phyloP scores from a whole-genome alignment of 2,329 filamentous ascomycete species.

The Ophiostoma tasmaniense region DNA sequence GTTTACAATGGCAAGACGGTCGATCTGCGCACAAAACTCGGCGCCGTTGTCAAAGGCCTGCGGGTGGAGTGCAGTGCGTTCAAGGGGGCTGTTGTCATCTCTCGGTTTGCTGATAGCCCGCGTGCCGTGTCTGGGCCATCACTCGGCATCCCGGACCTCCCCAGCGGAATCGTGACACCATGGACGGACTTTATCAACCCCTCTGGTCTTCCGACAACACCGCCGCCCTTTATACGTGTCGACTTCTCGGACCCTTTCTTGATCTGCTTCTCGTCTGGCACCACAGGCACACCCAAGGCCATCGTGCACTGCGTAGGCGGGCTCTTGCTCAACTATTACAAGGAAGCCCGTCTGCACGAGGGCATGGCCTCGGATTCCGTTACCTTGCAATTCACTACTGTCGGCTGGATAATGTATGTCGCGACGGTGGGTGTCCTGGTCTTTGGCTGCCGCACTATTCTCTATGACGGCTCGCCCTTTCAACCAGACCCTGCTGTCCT shows the following conservation, averaged over 20 bases:
- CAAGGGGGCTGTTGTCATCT: constrained; percentile 54
- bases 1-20: constrained; percentile 62
- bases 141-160: constrained; percentile 16
- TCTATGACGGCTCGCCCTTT: constrained; percentile 83
- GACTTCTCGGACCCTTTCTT: constrained; percentile 68
- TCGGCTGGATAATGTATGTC: constrained; percentile 87
- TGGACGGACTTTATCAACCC: constrained; percentile 36
- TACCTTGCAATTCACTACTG: constrained; percentile 52
- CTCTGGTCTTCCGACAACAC: constrained; percentile 22
- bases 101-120: constrained; percentile 50
- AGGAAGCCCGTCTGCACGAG: constrained; percentile 52
- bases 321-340: constrained; percentile 42
- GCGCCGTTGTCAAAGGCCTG: constrained; percentile 56
- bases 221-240: constrained; percentile 49
- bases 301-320: constrained; percentile 72
- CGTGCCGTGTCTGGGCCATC: constrained; percentile 48
- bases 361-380: constrained; percentile 34
- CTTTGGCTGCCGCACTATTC: constrained; percentile 50
- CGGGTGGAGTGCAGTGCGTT: constrained; percentile 49
- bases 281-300: constrained; percentile 75
- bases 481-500: constrained; percentile 57
- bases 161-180: constrained; percentile 33
- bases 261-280: constrained; percentile 72
- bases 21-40: constrained; percentile 66
- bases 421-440: constrained; percentile 50